Evolutionary conservation across 139 green algal species (phyloP), one percentile per base, ranked within the genome.

Genomic region (Chlorella sp.): DNA sequence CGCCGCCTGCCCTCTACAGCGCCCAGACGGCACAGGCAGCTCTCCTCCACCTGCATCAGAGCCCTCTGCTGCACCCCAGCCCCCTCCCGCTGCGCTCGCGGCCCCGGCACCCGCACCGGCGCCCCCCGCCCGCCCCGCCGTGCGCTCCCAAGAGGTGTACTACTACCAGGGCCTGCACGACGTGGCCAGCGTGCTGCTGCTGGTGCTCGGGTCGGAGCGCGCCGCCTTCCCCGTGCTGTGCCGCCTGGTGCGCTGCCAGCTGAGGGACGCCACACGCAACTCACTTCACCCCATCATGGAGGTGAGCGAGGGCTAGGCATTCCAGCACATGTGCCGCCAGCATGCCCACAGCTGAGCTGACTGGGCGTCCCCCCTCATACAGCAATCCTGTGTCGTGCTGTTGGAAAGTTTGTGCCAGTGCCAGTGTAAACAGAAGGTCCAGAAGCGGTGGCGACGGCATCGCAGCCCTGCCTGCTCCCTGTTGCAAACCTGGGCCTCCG

Each of bases 81-180:
- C 61, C 61, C 61, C 27, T 35, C n/a, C 61, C 61, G 3, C 27
- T 27, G n/a, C 61, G n/a, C 23, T 6, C n/a, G 6, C 61, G n/a
- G 61, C 24, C 55, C 55, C 55, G 4, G 24, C 10, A 17, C 34
- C 61, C 29, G 4, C 35, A 5, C 60, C 27, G 1, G 1, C 36
- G 2, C 2, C 10, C 26, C 17, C 31, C 2, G 26, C 65, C 31
- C 49, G 17, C 31, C 50, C 76, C 1, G 42, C 42, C 42, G 42
- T 55, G 10, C 10, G 10, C 10, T 55, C 42, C 42, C 60, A 67
- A 6, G 73, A 82, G 14, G 78, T 95, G 4, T 84, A 79, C 72
- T 96, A 96, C 77, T 95, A 95, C 77, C 89, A 96, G 77, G 93
- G 93, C 5, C 77, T 97, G 32, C 90, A 97, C 68, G 92, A 97